phyloP scores from a whole-genome alignment of 768 basidiomycete species.

The Hypholoma sublateritium region DNA sequence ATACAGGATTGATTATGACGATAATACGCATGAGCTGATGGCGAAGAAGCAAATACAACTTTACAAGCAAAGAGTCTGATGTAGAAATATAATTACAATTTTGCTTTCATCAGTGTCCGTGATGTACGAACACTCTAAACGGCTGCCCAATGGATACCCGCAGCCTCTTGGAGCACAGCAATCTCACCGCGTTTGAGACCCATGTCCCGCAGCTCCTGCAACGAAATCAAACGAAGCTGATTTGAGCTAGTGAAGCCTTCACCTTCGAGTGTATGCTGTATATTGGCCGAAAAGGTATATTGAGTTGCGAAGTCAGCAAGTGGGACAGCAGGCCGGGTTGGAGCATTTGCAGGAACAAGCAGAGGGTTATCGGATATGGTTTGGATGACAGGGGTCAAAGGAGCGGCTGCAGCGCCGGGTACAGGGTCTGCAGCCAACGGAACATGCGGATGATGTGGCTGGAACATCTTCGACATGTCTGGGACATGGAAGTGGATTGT shows the following conservation, averaged over 20 bases:
- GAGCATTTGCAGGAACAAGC: neutral
- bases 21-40: neutral
- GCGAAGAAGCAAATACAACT: neutral
- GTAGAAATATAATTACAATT: neutral
- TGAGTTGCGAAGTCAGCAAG: neutral
- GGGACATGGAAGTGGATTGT: neutral
- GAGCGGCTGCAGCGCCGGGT: neutral
- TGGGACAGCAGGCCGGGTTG: neutral
- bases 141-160: conserved; percentile 4
- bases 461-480: neutral
- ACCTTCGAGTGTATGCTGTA: neutral
- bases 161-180: conserved; percentile 15
- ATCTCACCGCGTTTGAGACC: conserved; percentile 19
- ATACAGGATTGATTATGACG: neutral
- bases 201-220: conserved; percentile 17
- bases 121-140: neutral
- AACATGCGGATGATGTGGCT: neutral
- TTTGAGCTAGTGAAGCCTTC: conserved; percentile 8
- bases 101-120: too few species aligned
- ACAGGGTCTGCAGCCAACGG: neutral
- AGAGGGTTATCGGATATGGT: neutral
- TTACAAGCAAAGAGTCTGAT: neutral
- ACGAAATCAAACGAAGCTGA: conserved; percentile 2
- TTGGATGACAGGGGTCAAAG: neutral
- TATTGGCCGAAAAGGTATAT: neutral